Conservation (phyloP, 2,329 filamentous ascomycete genomes). For the Cordyceps farinosa region DNA sequence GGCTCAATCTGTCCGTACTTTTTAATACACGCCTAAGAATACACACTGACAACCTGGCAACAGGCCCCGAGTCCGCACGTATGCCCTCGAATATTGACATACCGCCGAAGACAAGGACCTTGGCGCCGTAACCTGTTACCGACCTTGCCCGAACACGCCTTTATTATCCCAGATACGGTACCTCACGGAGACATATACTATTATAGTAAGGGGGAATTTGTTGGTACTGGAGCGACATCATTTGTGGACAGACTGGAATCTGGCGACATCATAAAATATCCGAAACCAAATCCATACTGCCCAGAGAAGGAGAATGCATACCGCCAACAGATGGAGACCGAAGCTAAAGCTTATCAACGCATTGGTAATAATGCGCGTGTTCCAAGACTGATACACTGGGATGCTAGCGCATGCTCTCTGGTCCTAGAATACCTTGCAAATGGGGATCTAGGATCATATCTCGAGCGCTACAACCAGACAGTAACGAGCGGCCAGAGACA, state of each 20-base stretch:
- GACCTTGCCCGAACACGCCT: conserved; percentile 22
- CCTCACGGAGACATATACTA: conserved; percentile 23
- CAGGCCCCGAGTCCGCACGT: not conserved
- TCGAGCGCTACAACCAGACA: conserved; percentile 4
- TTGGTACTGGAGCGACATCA: conserved; percentile 21
- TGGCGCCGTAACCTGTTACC: conserved; percentile 23
- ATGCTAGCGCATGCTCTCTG: conserved; percentile 24
- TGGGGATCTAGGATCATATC: conserved; percentile 26
- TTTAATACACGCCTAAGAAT: not conserved
- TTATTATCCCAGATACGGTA: conserved; percentile 21
- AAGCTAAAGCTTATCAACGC: conserved; percentile 26
- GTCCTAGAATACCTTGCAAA: conserved; percentile 28
- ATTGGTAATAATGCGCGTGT: conserved; percentile 24
- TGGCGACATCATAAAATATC: conserved; percentile 25
- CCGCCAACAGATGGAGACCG: conserved; percentile 23
- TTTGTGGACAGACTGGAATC: conserved; percentile 24
- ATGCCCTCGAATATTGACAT: not conserved
- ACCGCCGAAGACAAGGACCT: conserved; percentile 16
- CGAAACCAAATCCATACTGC: conserved; percentile 23
- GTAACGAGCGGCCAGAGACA: not conserved
- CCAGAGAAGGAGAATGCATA: not conserved
- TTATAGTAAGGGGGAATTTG: conserved; percentile 22
- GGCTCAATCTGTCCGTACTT: not conserved
- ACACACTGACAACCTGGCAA: not conserved
- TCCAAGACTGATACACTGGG: conserved; percentile 24